Percentiles rank a stretch among this genome's conserved stretches.
Conservation (phyloP, 2,329 filamentous ascomycete genomes). For the Cladorrhinum sp. region DNA sequence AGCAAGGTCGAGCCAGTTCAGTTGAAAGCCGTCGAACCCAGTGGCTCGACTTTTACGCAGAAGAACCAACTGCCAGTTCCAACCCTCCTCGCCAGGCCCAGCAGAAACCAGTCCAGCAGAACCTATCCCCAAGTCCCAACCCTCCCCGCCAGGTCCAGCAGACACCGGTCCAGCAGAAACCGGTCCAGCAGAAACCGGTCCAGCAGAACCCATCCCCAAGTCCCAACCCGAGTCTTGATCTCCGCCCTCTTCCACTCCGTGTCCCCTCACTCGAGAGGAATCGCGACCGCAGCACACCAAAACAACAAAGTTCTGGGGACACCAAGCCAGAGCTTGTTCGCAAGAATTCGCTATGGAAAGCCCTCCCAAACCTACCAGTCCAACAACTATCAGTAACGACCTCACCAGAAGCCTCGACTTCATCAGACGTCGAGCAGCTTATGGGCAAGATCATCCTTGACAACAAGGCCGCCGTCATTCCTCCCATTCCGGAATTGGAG, state of each 20-base stretch:
- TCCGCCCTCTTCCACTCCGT: conserved; percentile 22
- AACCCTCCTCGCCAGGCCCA: not conserved
- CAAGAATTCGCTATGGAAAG: conserved; percentile 25
- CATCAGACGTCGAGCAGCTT: not conserved
- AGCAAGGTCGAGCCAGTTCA: conserved; percentile 9
- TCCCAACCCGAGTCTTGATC: conserved; percentile 6
- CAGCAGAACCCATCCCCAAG: too few relatives aligned
- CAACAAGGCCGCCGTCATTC: not conserved
- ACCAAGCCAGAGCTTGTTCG: conserved; percentile 6
- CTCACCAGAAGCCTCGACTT: not conserved
- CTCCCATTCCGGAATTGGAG: not conserved
- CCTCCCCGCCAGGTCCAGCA: not conserved
- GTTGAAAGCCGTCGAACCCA: conserved; percentile 27
- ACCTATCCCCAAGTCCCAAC: not conserved
- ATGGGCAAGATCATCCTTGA: conserved; percentile 3
- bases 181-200: not conserved
- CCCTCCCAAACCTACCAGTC: conserved; percentile 19
- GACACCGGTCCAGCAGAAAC: not conserved
- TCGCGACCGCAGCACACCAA: not conserved
- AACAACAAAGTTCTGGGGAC: not conserved
- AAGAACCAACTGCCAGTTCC: not conserved
- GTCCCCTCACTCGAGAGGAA: conserved; percentile 16
- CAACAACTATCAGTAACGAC: not conserved
- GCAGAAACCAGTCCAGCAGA: not conserved
- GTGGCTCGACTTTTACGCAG: conserved; percentile 27